Conservation (phyloP, 768 basidiomycete species). For the Nidularia pulvinata region DNA sequence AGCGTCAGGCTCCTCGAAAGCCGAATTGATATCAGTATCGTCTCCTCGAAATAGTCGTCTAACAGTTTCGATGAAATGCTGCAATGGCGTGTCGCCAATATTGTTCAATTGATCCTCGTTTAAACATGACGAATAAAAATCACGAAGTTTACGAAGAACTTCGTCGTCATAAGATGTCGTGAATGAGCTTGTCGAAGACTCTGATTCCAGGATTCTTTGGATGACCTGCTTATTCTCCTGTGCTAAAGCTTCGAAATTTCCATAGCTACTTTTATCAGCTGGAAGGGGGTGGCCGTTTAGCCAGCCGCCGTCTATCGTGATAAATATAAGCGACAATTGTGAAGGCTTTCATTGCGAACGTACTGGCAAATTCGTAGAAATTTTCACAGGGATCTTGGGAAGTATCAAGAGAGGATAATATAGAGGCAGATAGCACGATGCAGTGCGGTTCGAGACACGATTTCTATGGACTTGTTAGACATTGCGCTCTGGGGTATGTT, state of each 20-base stretch:
- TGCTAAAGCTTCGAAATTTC: conserved; percentile 70
- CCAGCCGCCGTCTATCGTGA: conserved; percentile 81
- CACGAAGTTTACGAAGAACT: conserved; percentile 63
- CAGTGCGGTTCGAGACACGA: conserved; percentile 80
- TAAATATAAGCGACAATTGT: neutral
- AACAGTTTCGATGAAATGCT: conserved; percentile 63
- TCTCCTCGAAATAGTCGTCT: conserved; percentile 58
- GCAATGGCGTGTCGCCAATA: conserved; percentile 69
- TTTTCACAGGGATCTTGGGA: conserved; percentile 92
- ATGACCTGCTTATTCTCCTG: conserved; percentile 81
- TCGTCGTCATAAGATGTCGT: conserved; percentile 45
- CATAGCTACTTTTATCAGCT: conserved; percentile 75
- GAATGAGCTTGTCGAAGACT: conserved; percentile 21
- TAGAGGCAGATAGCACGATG: conserved; percentile 78
- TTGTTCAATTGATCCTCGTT: conserved; percentile 77
- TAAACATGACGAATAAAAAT: conserved; percentile 81
- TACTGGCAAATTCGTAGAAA: conserved; percentile 93
- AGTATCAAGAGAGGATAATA: conserved; percentile 79
- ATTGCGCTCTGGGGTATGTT: neutral
- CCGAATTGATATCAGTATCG: conserved; percentile 30
- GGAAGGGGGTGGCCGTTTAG: conserved; percentile 81
- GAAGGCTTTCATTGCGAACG: conserved; percentile 26
- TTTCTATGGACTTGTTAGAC: conserved; percentile 34
- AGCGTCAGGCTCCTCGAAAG: conserved; percentile 8
- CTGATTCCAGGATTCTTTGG: conserved; percentile 63